Conservation (phyloP, 2,329 filamentous ascomycete species). For the Remersonia thermophila region DNA sequence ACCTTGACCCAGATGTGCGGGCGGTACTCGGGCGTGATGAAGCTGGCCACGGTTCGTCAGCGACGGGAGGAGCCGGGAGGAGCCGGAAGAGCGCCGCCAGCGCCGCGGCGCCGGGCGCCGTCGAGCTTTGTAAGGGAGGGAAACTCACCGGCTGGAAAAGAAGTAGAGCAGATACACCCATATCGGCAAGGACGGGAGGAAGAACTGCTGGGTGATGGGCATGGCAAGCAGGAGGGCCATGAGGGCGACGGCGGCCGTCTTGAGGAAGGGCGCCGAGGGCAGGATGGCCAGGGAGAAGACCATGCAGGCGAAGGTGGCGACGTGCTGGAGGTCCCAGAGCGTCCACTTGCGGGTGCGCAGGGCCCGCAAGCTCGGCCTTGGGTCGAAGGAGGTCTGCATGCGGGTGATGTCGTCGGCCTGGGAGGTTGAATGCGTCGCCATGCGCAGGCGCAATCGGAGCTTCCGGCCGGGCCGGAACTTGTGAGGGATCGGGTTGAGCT, state of each 20-base stretch:
- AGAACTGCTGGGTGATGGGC: slow-evolving; percentile 81
- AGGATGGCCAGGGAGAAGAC: slow-evolving; percentile 79
- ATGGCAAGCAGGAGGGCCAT: slow-evolving; percentile 61
- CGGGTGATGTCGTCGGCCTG: slow-evolving; percentile 51
- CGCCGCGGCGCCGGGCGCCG: too few species aligned
- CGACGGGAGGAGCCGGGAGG: too few species aligned
- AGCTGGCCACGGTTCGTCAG: slow-evolving; percentile 49
- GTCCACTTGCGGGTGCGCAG: slow-evolving; percentile 71
- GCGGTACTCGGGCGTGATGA: slow-evolving; percentile 77
- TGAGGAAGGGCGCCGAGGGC: slow-evolving; percentile 65
- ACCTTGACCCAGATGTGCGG: slow-evolving; percentile 94
- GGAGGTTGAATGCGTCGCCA: background rate
- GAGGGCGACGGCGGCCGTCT: slow-evolving; percentile 57
- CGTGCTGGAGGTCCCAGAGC: slow-evolving; percentile 73
- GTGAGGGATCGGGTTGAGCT: slow-evolving; percentile 23
- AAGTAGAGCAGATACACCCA: slow-evolving; percentile 84
- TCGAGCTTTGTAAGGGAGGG: background rate
- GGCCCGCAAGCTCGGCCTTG: slow-evolving; percentile 61
- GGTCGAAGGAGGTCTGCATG: slow-evolving; percentile 72
- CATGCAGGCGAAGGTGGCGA: slow-evolving; percentile 58
- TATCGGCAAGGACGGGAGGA: slow-evolving; percentile 75
- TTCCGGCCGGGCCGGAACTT: slow-evolving; percentile 20
- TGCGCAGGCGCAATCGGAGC: slow-evolving; percentile 14
- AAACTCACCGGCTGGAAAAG: slow-evolving; percentile 77
- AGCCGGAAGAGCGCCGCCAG: too few species aligned